A percentile compares a stretch with the other conserved stretches of the same genome.
phyloP scores from a whole-genome alignment of 1,139 yeast species.

The Wickerhamiella pararugosa region DNA sequence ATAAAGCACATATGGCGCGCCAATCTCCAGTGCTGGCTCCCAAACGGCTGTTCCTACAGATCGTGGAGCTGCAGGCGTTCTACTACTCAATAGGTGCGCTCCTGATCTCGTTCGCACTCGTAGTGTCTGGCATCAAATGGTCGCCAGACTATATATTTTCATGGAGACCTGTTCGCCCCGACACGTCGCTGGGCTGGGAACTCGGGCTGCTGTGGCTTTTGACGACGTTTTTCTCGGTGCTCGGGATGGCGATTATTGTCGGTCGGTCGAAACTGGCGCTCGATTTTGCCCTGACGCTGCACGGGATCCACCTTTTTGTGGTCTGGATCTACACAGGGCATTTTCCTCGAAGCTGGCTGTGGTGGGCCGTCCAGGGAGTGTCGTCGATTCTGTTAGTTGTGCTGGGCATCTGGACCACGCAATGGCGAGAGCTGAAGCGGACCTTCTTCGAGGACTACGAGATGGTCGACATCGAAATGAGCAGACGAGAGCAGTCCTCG shows the following conservation, averaged over 20 bases:
- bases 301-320: conserved; percentile 58
- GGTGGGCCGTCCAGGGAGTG: conserved; percentile 72
- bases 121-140: conserved; percentile 31
- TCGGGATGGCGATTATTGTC: conserved; percentile 72
- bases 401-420: conserved; percentile 70
- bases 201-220: conserved; percentile 63
- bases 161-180: conserved; percentile 61
- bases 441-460: conserved; percentile 56
- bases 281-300: conserved; percentile 88
- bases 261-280: conserved; percentile 89
- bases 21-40: conserved; percentile 32
- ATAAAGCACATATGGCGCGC: conserved; percentile 3
- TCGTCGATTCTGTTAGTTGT: conserved; percentile 58
- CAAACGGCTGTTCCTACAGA: conserved; percentile 26
- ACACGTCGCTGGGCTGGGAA: conserved; percentile 68
- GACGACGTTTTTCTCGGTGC: conserved; percentile 46
- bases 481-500: too few relatives aligned
- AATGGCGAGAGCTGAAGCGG: conserved; percentile 78
- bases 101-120: conserved; percentile 24
- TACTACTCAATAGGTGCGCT: conserved; percentile 26
- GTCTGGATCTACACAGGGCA: conserved; percentile 50
- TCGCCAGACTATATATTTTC: conserved; percentile 59
- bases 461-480: conserved; percentile 14
- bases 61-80: conserved; percentile 24
- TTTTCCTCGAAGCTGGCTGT: conserved; percentile 54